These are phyloP conservation scores for Ophiostoma angusticollis DNA, from an alignment of 2,329 filamentous ascomycete species.

Conservation along the genomic window DNA sequence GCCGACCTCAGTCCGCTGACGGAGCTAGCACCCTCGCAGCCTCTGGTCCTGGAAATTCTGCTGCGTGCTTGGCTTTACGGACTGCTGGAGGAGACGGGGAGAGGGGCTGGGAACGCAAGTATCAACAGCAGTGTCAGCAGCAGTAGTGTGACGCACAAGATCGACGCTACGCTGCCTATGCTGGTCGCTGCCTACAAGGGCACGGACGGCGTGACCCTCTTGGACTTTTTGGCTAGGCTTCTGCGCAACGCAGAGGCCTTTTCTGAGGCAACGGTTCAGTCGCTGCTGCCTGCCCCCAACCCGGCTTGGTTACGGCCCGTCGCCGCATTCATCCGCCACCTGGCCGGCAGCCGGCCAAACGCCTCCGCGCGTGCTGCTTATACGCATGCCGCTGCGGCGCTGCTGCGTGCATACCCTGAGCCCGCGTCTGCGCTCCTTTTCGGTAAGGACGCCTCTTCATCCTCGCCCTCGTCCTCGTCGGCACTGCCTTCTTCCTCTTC, in stretches of 20 bases:
- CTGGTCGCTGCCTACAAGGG: conserved; percentile 42
- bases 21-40: conserved; percentile 41
- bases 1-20: conserved; percentile 39
- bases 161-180: conserved; percentile 34
- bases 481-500: no score
- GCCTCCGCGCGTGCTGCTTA: conserved; percentile 43
- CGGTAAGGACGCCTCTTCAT: conserved; percentile 26
- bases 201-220: conserved; percentile 47
- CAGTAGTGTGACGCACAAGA: conserved; percentile 23
- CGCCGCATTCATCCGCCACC: conserved; percentile 34
- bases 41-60: conserved; percentile 42
- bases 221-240: conserved; percentile 42
- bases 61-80: conserved; percentile 41
- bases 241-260: conserved; percentile 29
- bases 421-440: conserved; percentile 39
- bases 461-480: no score
- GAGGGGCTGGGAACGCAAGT: background rate
- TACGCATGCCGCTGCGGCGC: conserved; percentile 42
- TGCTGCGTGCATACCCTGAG: conserved; percentile 42
- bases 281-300: conserved; percentile 26
- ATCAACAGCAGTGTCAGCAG: conserved; percentile 18
- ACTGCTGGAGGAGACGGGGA: conserved; percentile 6
- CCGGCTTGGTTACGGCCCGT: conserved; percentile 41
- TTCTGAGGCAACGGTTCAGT: no score
- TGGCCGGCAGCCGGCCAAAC: conserved; percentile 43